Percentiles rank a stretch among this genome's conserved stretches.
Conservation (phyloP, 805 yeast species). For the Saccharomycopsis vini region DNA sequence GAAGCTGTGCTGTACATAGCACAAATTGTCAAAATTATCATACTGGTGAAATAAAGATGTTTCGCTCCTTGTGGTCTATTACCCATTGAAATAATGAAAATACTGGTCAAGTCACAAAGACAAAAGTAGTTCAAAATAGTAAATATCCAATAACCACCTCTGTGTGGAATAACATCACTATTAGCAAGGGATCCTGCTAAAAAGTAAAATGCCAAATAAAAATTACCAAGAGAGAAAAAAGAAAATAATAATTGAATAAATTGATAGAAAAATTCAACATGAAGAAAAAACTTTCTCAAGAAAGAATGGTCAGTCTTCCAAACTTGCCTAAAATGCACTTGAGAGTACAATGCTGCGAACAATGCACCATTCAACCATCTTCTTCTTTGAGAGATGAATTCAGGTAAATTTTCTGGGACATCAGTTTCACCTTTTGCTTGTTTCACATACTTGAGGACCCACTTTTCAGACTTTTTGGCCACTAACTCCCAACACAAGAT, state of each 20-base stretch:
- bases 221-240: constrained; percentile 87
- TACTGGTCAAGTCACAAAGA: constrained; percentile 74
- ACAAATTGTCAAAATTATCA: constrained; percentile 65
- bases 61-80: constrained; percentile 96
- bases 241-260: constrained; percentile 72
- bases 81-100: constrained; percentile 90
- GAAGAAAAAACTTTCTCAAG: constrained; percentile 71
- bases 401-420: constrained; percentile 92
- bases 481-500: constrained; percentile 94
- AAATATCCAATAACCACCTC: constrained; percentile 78
- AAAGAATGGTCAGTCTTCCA: constrained; percentile 85
- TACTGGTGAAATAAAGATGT: constrained; percentile 61
- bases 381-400: constrained; percentile 90
- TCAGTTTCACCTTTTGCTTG: constrained; percentile 95
- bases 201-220: constrained; percentile 85
- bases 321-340: constrained; percentile 74
- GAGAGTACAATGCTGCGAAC: constrained; percentile 90
- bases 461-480: constrained; percentile 71
- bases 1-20: constrained; percentile 74
- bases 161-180: constrained; percentile 41
- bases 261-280: constrained; percentile 84
- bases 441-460: constrained; percentile 87
- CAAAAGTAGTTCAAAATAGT: constrained; percentile 80
- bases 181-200: constrained; percentile 76
- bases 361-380: constrained; percentile 98